Conservation (phyloP, 192 early-diverging fungal species). For the Coemansia sp. region DNA sequence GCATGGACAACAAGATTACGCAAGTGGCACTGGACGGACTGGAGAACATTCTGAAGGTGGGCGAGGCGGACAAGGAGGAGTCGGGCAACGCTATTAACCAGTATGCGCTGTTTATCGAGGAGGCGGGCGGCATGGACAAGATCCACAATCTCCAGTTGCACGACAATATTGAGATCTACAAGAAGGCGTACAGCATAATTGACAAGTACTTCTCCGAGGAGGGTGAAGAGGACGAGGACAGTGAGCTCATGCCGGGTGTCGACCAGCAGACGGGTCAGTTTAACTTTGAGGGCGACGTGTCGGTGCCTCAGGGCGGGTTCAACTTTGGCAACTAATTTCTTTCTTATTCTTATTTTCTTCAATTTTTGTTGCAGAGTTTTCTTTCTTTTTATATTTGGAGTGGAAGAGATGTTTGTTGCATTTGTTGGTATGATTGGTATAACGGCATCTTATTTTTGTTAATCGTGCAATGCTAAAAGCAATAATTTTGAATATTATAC, state of each 20-base stretch:
- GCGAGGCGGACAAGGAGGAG: conserved; percentile 76
- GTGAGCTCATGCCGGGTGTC: conserved; percentile 67
- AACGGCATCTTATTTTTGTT: no score
- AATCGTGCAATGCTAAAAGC: no score
- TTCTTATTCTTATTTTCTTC: background rate
- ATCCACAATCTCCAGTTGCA: conserved; percentile 93
- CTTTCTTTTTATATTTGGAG: no score
- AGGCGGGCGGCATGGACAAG: conserved; percentile 92
- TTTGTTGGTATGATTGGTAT: no score
- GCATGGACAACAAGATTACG: conserved; percentile 94
- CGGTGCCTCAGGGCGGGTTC: conserved; percentile 77
- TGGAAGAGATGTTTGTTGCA: no score
- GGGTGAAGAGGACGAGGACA: conserved; percentile 69
- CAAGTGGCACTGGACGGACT: conserved; percentile 96
- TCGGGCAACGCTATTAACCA: conserved; percentile 66
- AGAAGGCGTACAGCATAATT: conserved; percentile 92
- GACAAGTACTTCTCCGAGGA: conserved; percentile 95
- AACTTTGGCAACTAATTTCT: conserved; percentile 62
- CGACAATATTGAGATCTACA: conserved; percentile 95
- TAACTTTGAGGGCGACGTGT: conserved; percentile 69
- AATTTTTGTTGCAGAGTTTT: background rate
- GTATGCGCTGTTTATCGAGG: conserved; percentile 89
- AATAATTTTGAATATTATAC: no score
- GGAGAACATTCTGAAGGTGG: conserved; percentile 97
- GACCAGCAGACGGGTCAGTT: conserved; percentile 76